A percentile compares a stretch with the other conserved stretches of the same genome.
Evolutionary conservation across 768 basidiomycete species (phyloP).

Genomic region (Cytidiella melzeri): DNA sequence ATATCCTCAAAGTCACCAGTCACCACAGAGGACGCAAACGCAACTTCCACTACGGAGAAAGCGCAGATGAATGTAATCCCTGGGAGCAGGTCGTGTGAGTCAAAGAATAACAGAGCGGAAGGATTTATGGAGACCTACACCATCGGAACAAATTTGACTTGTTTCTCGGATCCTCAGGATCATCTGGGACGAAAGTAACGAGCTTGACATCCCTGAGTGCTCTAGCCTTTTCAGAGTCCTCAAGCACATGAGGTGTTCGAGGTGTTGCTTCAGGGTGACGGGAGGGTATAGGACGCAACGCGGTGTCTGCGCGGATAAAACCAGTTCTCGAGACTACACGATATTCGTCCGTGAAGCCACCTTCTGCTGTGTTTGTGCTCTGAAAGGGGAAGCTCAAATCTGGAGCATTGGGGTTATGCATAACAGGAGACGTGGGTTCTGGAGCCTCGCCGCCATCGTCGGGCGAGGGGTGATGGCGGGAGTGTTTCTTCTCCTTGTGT

Average conservation of each 20-base stretch:
- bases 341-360: constrained; percentile 30
- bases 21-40: constrained; percentile 32
- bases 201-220: constrained; percentile 27
- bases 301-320: constrained; percentile 22
- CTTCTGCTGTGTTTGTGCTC: constrained; percentile 22
- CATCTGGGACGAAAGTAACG: constrained; percentile 32
- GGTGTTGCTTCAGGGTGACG: constrained; percentile 13
- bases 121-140: constrained; percentile 26
- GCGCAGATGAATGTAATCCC: constrained; percentile 28
- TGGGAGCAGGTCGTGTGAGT: constrained; percentile 5
- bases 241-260: constrained; percentile 11
- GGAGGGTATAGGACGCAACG: constrained; percentile 25
- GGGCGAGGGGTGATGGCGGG: not conserved
- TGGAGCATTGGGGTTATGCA: constrained; percentile 16
- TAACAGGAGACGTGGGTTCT: not conserved
- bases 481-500: not conserved
- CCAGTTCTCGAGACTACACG: constrained; percentile 25
- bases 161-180: constrained; percentile 36
- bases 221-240: constrained; percentile 31
- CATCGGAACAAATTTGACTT: constrained; percentile 27
- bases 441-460: not conserved
- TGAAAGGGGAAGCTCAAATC: constrained; percentile 27
- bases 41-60: constrained; percentile 29
- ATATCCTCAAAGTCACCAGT: constrained; percentile 33
- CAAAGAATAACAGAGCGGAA: not conserved